Conservation (phyloP, 164 flowering plant genomes). For the Amborella trichopoda region DNA sequence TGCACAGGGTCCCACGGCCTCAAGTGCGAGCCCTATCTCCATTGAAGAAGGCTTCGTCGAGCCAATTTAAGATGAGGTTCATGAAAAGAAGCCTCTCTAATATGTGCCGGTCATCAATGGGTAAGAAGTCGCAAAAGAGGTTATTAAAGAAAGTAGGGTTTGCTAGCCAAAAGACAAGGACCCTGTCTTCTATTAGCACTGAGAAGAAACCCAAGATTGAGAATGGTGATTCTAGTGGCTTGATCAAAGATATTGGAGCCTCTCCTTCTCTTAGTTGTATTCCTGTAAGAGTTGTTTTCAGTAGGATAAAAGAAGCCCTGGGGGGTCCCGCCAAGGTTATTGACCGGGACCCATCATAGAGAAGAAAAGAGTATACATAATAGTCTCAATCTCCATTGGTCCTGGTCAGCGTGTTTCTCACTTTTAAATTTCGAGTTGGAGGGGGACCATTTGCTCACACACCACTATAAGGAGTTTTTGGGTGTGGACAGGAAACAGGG, state of each 20-base stretch:
- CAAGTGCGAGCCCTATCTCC: slow-evolving; percentile 11
- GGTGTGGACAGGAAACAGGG: too few relatives aligned
- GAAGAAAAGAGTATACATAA: too few relatives aligned
- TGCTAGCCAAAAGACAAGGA: slow-evolving; percentile 61
- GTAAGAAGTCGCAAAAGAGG: slow-evolving; percentile 33
- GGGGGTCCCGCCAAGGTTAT: too few relatives aligned
- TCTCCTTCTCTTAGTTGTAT: slow-evolving; percentile 67
- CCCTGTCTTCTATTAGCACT: slow-evolving; percentile 63
- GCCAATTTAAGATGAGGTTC: slow-evolving; percentile 14
- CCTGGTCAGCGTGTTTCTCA: too few relatives aligned
- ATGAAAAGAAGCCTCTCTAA: slow-evolving; percentile 16
- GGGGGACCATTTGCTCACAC: too few relatives aligned
- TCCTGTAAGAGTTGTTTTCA: slow-evolving; percentile 80
- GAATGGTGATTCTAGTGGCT: slow-evolving; percentile 19
- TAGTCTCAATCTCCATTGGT: too few relatives aligned
- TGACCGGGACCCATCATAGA: too few relatives aligned
- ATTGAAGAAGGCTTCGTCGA: slow-evolving; percentile 2
- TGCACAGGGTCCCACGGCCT: slow-evolving; percentile 65
- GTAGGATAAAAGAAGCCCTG: slow-evolving; percentile 82
- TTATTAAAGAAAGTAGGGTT: slow-evolving; percentile 36
- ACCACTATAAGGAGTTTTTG: too few relatives aligned
- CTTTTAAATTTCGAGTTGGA: too few relatives aligned
- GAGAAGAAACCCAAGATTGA: slow-evolving; percentile 25
- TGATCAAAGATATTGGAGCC: slow-evolving; percentile 33
- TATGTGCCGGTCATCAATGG: slow-evolving; percentile 16